phyloP scores from a whole-genome alignment of 371 early-diverging fungal genomes.

The Apophysomyces trapeziformis region DNA sequence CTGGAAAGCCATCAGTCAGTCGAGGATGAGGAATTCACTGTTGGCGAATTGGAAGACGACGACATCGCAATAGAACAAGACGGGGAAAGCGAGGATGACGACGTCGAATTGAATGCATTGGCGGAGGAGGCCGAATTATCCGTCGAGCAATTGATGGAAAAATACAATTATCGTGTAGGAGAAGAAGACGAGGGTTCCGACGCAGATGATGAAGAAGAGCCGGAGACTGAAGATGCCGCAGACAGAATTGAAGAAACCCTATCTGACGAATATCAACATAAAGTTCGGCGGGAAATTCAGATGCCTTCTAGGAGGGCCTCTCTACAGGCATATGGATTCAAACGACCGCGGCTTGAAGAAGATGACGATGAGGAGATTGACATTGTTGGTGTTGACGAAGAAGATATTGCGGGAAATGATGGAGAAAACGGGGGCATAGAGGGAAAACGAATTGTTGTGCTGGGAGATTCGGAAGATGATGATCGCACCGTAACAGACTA shows the following conservation, averaged over 20 bases:
- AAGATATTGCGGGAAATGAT: conserved; percentile 8
- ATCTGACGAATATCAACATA: conserved; percentile 10
- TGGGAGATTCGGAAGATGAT: conserved; percentile 38
- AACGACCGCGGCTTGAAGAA: background rate
- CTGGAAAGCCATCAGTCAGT: background rate
- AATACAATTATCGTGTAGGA: conserved; percentile 40
- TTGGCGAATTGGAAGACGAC: conserved; percentile 20
- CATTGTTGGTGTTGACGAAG: conserved; percentile 21
- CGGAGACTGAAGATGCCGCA: conserved; percentile 1
- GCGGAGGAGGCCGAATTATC: conserved; percentile 59
- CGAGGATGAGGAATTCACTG: conserved; percentile 26
- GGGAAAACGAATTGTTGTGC: conserved; percentile 13
- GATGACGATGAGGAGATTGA: conserved; percentile 23
- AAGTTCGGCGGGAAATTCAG: conserved; percentile 16
- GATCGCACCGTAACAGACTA: conserved; percentile 54
- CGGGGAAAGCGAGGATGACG: conserved; percentile 54
- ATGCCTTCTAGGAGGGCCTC: background rate
- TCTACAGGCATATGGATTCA: background rate
- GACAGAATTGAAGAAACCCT: background rate
- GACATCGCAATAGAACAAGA: conserved; percentile 40
- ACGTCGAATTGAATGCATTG: conserved; percentile 55
- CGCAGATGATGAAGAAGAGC: conserved; percentile 20
- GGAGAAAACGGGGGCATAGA: conserved; percentile 14
- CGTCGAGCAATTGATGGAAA: conserved; percentile 58
- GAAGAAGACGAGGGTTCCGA: conserved; percentile 17